These are phyloP conservation scores for Chaetomium sp. DNA, from an alignment of 2,329 filamentous ascomycete species.

Conservation along the genomic window DNA sequence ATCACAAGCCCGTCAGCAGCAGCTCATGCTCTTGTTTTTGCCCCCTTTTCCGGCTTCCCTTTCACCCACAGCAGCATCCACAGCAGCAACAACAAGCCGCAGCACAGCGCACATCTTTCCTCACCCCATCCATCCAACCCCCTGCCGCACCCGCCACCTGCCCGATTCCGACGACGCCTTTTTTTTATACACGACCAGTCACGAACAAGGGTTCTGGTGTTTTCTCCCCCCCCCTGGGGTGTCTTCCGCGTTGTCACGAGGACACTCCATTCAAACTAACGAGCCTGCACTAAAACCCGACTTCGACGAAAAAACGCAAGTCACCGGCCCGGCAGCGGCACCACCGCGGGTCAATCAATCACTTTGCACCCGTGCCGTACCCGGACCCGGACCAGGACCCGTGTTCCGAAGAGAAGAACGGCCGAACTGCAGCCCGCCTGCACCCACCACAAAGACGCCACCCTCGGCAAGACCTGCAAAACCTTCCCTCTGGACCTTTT, in stretches of 20 bases:
- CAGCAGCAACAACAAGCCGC: neutral
- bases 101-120: conserved; percentile 3
- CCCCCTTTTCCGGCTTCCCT: neutral
- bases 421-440: too few relatives aligned
- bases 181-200: neutral
- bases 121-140: neutral
- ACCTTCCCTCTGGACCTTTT: conserved; percentile 61
- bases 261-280: neutral
- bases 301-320: neutral
- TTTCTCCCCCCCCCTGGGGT: too few relatives aligned
- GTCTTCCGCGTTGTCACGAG: conserved; percentile 15
- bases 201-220: neutral
- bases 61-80: too few relatives aligned
- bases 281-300: neutral
- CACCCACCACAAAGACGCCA: neutral
- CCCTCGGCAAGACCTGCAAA: conserved; percentile 39
- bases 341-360: too few relatives aligned
- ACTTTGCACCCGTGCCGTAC: too few relatives aligned
- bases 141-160: neutral
- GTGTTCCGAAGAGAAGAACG: too few relatives aligned
- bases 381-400: too few relatives aligned
- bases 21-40: neutral
- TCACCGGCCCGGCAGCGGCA: too few relatives aligned
- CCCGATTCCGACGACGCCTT: conserved; percentile 2
- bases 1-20: conserved; percentile 14